These are phyloP conservation scores for Lojkania enalia DNA, from an alignment of 2,329 filamentous ascomycete genomes.

Conservation along the genomic window DNA sequence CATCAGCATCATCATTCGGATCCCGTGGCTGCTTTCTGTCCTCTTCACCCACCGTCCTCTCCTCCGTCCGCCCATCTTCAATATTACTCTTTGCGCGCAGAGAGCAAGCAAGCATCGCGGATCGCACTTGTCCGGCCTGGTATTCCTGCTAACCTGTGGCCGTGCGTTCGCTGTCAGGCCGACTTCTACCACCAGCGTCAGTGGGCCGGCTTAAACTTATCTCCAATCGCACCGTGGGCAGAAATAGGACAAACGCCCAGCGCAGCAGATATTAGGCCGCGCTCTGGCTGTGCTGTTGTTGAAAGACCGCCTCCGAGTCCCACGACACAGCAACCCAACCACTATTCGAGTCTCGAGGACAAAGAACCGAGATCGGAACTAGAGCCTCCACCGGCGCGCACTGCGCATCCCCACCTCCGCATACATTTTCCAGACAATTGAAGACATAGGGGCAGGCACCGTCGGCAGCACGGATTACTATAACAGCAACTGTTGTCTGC, in stretches of 20 bases:
- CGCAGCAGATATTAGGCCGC: background rate
- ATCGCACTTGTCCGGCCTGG: slow-evolving; percentile 4
- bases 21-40: slow-evolving; percentile 11
- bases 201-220: slow-evolving; percentile 12
- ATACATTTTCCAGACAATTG: too few relatives aligned
- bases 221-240: slow-evolving; percentile 14
- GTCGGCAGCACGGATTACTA: too few relatives aligned
- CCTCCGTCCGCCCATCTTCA: slow-evolving; percentile 1
- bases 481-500: background rate
- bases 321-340: too few relatives aligned
- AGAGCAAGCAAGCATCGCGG: slow-evolving; percentile 7
- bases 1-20: slow-evolving; percentile 13
- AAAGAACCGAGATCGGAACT: slow-evolving; percentile 37
- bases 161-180: slow-evolving; percentile 22
- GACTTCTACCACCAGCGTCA: slow-evolving; percentile 15
- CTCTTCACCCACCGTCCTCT: slow-evolving; percentile 5
- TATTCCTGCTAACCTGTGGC: slow-evolving; percentile 8
- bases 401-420: slow-evolving; percentile 20
- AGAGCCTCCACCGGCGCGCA: slow-evolving; percentile 31
- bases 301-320: background rate
- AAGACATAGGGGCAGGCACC: too few relatives aligned
- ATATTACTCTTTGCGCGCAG: slow-evolving; percentile 9
- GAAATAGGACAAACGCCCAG: background rate
- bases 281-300: background rate
- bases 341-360: too few relatives aligned